phyloP scores from a whole-genome alignment of 768 basidiomycete genomes.

The Porphyrellus cyaneotinctus region DNA sequence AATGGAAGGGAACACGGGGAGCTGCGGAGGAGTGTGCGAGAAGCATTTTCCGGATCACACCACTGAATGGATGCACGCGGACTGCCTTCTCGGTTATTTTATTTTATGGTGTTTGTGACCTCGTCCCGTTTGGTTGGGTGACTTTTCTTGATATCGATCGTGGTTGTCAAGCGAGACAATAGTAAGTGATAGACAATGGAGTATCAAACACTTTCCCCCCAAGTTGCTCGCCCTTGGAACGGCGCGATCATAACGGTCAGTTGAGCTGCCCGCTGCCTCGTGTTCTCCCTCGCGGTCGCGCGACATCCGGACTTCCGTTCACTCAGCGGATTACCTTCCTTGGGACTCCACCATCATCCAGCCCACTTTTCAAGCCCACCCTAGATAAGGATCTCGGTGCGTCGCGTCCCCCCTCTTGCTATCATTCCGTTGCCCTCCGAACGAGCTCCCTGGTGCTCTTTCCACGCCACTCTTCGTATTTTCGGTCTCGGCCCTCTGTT shows the following conservation, averaged over 20 bases:
- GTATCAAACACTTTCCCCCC: neutral
- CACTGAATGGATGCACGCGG: slow-evolving; percentile 18
- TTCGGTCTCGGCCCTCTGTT: neutral
- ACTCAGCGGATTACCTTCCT: neutral
- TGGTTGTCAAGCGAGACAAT: neutral
- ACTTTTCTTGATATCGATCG: slow-evolving; percentile 1
- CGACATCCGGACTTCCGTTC: slow-evolving; percentile 5
- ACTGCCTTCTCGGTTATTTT: neutral
- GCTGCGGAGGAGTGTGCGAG: slow-evolving; percentile 74
- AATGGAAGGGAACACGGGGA: slow-evolving; percentile 70
- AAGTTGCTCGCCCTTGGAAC: neutral
- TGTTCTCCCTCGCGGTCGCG: slow-evolving; percentile 13
- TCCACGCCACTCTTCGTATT: neutral
- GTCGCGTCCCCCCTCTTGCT: neutral
- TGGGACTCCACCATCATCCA: neutral
- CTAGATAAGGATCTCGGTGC: slow-evolving; percentile 15
- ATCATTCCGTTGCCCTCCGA: neutral
- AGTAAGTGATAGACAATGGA: neutral
- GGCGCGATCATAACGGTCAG: slow-evolving; percentile 2
- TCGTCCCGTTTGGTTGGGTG: neutral
- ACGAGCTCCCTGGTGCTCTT: neutral
- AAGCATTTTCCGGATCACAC: slow-evolving; percentile 69
- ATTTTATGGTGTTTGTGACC: slow-evolving; percentile 9
- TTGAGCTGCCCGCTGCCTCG: slow-evolving; percentile 14
- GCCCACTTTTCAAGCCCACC: neutral